A percentile compares a stretch with the other conserved stretches of the same genome.
Conservation (phyloP, 2,329 filamentous ascomycete genomes). For the Sporothrix inflata region DNA sequence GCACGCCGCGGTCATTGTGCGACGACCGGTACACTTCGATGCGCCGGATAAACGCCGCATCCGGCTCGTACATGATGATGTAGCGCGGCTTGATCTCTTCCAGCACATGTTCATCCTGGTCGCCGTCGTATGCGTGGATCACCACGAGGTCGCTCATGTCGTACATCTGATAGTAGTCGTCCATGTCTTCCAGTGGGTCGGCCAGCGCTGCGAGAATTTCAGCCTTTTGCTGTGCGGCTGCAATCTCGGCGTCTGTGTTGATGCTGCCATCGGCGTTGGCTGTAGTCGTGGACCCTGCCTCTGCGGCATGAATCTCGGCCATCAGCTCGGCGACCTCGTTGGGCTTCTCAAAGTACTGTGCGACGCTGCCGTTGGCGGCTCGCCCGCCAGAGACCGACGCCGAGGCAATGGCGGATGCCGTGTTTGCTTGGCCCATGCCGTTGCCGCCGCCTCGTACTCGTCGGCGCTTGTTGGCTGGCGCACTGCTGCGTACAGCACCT, state of each 20-base stretch:
- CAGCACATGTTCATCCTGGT: slow-evolving; percentile 93
- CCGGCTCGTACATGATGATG: slow-evolving; percentile 98
- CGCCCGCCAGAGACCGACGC: slow-evolving; percentile 49
- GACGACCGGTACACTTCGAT: slow-evolving; percentile 96
- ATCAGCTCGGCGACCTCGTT: slow-evolving; percentile 80
- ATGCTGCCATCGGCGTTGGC: slow-evolving; percentile 64
- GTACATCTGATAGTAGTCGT: slow-evolving; percentile 88
- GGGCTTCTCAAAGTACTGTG: slow-evolving; percentile 80
- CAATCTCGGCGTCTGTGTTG: slow-evolving; percentile 28
- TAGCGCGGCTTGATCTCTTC: slow-evolving; percentile 93
- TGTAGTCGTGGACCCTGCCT: slow-evolving; percentile 61
- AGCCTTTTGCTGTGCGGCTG: slow-evolving; percentile 62
- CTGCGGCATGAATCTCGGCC: slow-evolving; percentile 78
- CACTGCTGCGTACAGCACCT: slow-evolving; percentile 57
- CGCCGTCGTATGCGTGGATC: slow-evolving; percentile 91
- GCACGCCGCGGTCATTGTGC: slow-evolving; percentile 83
- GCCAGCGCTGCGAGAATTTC: slow-evolving; percentile 62
- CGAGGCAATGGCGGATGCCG: slow-evolving; percentile 25
- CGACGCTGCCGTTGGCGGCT: slow-evolving; percentile 72
- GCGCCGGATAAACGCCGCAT: slow-evolving; percentile 88
- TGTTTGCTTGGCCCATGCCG: slow-evolving; percentile 53
- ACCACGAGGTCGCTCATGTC: slow-evolving; percentile 88
- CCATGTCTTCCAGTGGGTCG: slow-evolving; percentile 87
- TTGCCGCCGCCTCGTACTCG: slow-evolving; percentile 77
- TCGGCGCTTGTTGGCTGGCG: slow-evolving; percentile 82